These are phyloP conservation scores for Adansonia madagascariensis DNA, from an alignment of 441 rosid species.

Conservation along the genomic window DNA sequence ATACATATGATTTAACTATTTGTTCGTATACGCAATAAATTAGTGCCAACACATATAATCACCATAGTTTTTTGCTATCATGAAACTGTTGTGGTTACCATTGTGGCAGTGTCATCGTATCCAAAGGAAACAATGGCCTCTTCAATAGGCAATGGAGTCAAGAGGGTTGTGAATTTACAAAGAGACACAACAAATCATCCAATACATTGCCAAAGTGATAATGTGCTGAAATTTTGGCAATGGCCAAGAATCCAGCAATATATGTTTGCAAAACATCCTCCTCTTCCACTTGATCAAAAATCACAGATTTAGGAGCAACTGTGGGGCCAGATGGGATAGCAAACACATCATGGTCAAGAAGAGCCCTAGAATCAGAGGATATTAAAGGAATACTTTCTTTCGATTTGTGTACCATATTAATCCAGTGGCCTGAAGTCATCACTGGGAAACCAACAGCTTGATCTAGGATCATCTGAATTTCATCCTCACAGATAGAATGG, in stretches of 20 bases:
- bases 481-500: constrained; percentile 84
- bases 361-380: constrained; percentile 53
- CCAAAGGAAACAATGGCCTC: constrained; percentile 62
- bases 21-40: too few species aligned
- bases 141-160: constrained; percentile 48
- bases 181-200: constrained; percentile 70
- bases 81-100: constrained; percentile 65
- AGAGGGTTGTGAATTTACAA: constrained; percentile 68
- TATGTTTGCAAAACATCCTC: constrained; percentile 69
- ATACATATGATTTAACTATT: too few species aligned
- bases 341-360: constrained; percentile 71
- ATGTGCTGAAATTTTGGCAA: constrained; percentile 66
- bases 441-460: constrained; percentile 59
- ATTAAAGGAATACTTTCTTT: constrained; percentile 64
- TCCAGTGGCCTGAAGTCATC: constrained; percentile 77
- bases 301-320: constrained; percentile 72
- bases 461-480: constrained; percentile 77
- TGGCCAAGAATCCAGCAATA: constrained; percentile 69
- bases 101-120: constrained; percentile 63
- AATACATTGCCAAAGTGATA: constrained; percentile 57
- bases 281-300: constrained; percentile 72
- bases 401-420: constrained; percentile 68
- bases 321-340: constrained; percentile 64
- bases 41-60: constrained; percentile 41
- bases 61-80: constrained; percentile 64